Conservation (phyloP, 768 basidiomycete species). For the Naganishia onofrii region DNA sequence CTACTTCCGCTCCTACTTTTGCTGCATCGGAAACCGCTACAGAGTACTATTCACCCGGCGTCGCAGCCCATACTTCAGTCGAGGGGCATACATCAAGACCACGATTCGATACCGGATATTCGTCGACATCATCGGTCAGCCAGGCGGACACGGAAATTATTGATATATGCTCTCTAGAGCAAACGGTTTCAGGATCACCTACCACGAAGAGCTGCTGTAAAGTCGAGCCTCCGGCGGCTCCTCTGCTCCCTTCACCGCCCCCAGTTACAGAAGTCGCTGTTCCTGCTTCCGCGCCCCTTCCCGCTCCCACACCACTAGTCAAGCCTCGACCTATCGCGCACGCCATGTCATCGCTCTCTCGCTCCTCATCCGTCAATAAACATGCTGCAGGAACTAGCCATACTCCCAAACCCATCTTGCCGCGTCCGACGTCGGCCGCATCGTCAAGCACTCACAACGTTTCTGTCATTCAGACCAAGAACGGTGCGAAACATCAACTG, state of each 20-base stretch:
- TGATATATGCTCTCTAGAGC: neutral
- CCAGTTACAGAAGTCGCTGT: neutral
- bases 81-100: no score
- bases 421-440: neutral
- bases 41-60: neutral
- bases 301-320: neutral
- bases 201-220: neutral
- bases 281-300: no score
- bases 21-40: neutral
- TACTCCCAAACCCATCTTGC: conserved; percentile 9
- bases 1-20: neutral
- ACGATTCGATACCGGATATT: neutral
- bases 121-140: conserved; percentile 2
- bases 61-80: neutral
- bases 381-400: neutral
- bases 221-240: neutral
- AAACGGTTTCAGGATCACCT: neutral
- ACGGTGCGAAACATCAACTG: conserved; percentile 14
- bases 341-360: neutral
- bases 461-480: conserved; percentile 17
- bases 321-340: conserved; percentile 1
- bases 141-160: neutral
- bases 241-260: neutral
- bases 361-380: conserved; percentile 7
- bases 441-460: neutral